Percentiles rank a stretch among this genome's conserved stretches.
Conservation (phyloP, 2,329 filamentous ascomycete species). For the Colletotrichum liriopes region DNA sequence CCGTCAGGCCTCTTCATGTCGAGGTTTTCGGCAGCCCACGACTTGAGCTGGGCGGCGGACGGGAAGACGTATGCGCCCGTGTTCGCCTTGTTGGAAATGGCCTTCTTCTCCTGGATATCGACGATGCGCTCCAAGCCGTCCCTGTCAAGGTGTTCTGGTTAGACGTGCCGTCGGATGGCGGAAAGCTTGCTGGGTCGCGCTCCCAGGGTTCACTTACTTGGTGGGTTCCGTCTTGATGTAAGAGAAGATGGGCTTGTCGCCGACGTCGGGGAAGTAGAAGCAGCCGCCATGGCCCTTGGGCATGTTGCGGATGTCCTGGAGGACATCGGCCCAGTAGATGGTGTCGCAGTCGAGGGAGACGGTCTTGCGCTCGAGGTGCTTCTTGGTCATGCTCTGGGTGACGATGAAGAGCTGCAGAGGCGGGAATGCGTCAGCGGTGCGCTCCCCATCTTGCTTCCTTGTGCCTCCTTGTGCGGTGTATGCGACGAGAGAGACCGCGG, state of each 20-base stretch:
- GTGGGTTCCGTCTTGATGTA: conserved; percentile 49
- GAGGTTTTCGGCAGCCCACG: conserved; percentile 47
- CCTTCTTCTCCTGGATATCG: conserved; percentile 51
- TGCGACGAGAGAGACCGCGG: neutral
- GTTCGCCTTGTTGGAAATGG: conserved; percentile 51
- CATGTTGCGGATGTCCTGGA: conserved; percentile 48
- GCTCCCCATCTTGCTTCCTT: neutral
- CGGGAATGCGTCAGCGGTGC: conserved; percentile 13
- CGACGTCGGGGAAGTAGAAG: conserved; percentile 49
- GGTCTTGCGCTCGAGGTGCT: conserved; percentile 48
- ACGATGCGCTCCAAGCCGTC: conserved; percentile 46
- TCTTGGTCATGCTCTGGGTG: conserved; percentile 50
- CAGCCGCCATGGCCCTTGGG: conserved; percentile 47
- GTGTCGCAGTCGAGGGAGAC: conserved; percentile 53
- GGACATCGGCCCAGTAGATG: conserved; percentile 52
- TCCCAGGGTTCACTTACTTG: conserved; percentile 24
- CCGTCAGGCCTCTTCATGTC: conserved; percentile 45
- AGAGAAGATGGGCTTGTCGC: conserved; percentile 51
- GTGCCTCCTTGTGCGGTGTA: conserved; percentile 11
- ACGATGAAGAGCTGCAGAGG: conserved; percentile 48
- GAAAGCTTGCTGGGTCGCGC: neutral
- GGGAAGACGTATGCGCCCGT: conserved; percentile 50
- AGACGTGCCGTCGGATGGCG: neutral
- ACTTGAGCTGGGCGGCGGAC: conserved; percentile 45
- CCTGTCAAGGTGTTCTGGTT: conserved; percentile 21